These are phyloP conservation scores for Podaxis sp. DNA, from an alignment of 768 basidiomycete species.

Conservation along the genomic window DNA sequence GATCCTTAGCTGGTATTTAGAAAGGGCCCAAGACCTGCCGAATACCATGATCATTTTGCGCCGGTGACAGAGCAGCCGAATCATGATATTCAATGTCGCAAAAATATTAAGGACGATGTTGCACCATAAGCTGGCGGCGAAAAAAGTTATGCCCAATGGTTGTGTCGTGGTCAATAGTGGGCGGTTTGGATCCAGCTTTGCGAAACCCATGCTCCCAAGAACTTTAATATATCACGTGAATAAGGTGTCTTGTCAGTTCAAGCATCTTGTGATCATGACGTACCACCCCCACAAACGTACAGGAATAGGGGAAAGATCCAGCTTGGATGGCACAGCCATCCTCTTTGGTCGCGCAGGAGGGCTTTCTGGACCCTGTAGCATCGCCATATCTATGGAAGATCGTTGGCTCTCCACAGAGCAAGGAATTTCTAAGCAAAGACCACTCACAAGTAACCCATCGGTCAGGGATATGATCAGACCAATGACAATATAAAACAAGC, in stretches of 20 bases:
- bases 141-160: background rate
- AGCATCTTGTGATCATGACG: background rate
- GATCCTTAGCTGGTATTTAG: background rate
- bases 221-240: background rate
- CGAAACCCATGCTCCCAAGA: background rate
- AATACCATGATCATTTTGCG: background rate
- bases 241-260: background rate
- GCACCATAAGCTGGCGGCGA: background rate
- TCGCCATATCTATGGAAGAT: background rate
- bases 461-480: background rate
- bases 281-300: background rate
- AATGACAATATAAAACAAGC: background rate
- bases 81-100: background rate
- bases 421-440: background rate
- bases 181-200: background rate
- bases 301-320: background rate
- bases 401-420: background rate
- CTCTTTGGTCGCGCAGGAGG: background rate
- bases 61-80: background rate
- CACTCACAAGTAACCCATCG: background rate
- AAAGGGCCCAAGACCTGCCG: background rate
- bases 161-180: background rate
- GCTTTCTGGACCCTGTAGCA: slow-evolving; percentile 3
- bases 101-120: slow-evolving; percentile 1
- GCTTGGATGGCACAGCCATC: background rate